A percentile compares a stretch with the other conserved stretches of the same genome.
These are phyloP conservation scores for Phytopythium cucurbitacearum DNA, from an alignment of 352 stramenopile species.

Conservation along the genomic window DNA sequence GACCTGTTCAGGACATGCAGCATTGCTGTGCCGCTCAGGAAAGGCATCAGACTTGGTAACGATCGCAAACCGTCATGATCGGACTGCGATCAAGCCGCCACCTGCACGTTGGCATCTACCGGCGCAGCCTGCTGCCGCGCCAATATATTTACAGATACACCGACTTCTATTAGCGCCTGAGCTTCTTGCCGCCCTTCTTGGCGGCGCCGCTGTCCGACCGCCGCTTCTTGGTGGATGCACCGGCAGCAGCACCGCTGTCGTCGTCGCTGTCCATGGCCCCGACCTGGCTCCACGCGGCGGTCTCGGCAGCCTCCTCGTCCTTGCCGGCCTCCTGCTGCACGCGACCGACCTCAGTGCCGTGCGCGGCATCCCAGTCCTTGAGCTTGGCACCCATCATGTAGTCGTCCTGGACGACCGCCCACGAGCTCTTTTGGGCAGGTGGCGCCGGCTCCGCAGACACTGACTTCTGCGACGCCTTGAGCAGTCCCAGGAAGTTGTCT, in stretches of 20 bases:
- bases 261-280: slow-evolving; percentile 46
- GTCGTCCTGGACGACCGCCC: slow-evolving; percentile 82
- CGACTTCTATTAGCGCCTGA: slow-evolving; percentile 24
- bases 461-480: slow-evolving; percentile 61
- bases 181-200: slow-evolving; percentile 27
- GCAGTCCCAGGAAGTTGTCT: slow-evolving; percentile 74
- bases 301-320: slow-evolving; percentile 57
- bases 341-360: slow-evolving; percentile 43
- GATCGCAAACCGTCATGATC: too few species aligned
- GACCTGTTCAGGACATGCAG: too few species aligned
- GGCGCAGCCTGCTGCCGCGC: too few species aligned
- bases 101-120: too few species aligned
- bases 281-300: slow-evolving; percentile 65
- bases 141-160: too few species aligned
- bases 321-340: slow-evolving; percentile 41
- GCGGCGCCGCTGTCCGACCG: slow-evolving; percentile 13
- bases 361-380: slow-evolving; percentile 75
- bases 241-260: slow-evolving; percentile 13
- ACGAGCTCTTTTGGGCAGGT: slow-evolving; percentile 43
- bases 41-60: too few species aligned
- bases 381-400: slow-evolving; percentile 87
- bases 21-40: too few species aligned
- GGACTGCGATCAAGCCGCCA: too few species aligned
- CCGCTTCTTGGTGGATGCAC: slow-evolving; percentile 28
- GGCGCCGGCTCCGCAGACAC: slow-evolving; percentile 7